A percentile compares a stretch with the other conserved stretches of the same genome.
These are phyloP conservation scores for Aspergillus avenaceus DNA, from an alignment of 495 filamentous ascomycete genomes.

Conservation along the genomic window DNA sequence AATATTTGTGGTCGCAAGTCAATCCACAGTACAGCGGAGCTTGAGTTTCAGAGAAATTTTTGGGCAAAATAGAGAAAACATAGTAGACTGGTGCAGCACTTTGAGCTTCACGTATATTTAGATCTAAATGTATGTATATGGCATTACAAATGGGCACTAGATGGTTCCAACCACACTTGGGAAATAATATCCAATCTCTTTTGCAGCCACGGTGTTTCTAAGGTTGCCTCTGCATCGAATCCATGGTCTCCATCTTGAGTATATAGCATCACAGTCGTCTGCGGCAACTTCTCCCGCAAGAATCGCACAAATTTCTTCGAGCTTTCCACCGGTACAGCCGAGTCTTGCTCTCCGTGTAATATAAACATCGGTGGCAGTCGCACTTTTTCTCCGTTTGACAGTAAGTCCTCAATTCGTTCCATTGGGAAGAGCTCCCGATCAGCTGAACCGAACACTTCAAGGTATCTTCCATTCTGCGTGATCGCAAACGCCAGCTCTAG, in stretches of 20 bases:
- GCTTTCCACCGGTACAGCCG: slow-evolving; percentile 12
- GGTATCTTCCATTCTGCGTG: slow-evolving; percentile 16
- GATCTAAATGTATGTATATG: too few relatives aligned
- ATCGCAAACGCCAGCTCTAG: slow-evolving; percentile 11
- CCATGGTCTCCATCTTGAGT: slow-evolving; percentile 17
- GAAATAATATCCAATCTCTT: slow-evolving; percentile 2
- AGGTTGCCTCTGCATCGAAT: slow-evolving; percentile 12
- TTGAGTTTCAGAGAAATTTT: too few relatives aligned
- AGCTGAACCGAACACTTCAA: slow-evolving; percentile 11
- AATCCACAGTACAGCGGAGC: too few relatives aligned
- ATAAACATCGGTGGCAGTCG: slow-evolving; percentile 12
- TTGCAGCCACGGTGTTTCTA: slow-evolving; percentile 11
- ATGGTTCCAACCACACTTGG: background rate
- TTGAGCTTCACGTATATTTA: too few relatives aligned
- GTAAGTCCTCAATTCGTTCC: slow-evolving; percentile 7
- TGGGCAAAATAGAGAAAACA: too few relatives aligned
- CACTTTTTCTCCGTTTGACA: background rate
- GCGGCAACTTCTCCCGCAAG: slow-evolving; percentile 2
- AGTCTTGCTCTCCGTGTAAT: slow-evolving; percentile 19
- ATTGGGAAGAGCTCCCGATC: slow-evolving; percentile 9
- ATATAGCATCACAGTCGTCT: slow-evolving; percentile 1
- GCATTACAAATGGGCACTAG: background rate
- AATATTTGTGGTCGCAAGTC: too few relatives aligned
- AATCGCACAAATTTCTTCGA: slow-evolving; percentile 3
- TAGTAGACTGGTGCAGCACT: too few relatives aligned